Evolutionary conservation across 2,329 filamentous ascomycete genomes (phyloP).

Genomic region (Alternaria atra): DNA sequence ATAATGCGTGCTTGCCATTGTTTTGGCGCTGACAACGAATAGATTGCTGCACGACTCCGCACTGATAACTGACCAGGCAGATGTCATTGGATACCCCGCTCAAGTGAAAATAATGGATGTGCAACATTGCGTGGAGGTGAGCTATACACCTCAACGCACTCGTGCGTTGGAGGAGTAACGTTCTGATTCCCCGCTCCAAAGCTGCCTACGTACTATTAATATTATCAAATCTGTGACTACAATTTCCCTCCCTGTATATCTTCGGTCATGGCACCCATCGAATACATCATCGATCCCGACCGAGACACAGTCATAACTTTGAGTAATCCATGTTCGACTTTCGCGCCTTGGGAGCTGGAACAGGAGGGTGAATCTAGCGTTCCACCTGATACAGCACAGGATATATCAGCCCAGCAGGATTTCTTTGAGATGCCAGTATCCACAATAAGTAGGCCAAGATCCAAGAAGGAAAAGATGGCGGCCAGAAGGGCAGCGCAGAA

Average conservation of each 20-base stretch:
- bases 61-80: neutral
- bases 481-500: no score
- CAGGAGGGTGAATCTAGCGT: no score
- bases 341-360: neutral
- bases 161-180: no score
- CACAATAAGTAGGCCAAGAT: no score
- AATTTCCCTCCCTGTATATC: neutral
- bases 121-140: neutral
- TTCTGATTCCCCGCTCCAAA: no score
- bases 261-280: neutral
- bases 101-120: neutral
- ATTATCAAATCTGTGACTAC: no score
- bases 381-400: no score
- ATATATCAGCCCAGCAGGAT: no score
- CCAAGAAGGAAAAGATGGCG: no score
- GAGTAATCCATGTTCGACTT: neutral
- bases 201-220: no score
- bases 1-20: neutral
- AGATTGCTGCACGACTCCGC: neutral
- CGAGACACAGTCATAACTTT: conserved; percentile 6
- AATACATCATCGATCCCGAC: conserved; percentile 2
- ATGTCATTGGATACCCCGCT: neutral
- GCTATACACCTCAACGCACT: neutral
- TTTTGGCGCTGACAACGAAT: neutral
- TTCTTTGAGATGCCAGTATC: no score